Evolutionary conservation across 1,284 basidiomycete genomes (phyloP), one percentile per base, ranked within the genome.

Genomic region (Schizophyllum amplum): DNA sequence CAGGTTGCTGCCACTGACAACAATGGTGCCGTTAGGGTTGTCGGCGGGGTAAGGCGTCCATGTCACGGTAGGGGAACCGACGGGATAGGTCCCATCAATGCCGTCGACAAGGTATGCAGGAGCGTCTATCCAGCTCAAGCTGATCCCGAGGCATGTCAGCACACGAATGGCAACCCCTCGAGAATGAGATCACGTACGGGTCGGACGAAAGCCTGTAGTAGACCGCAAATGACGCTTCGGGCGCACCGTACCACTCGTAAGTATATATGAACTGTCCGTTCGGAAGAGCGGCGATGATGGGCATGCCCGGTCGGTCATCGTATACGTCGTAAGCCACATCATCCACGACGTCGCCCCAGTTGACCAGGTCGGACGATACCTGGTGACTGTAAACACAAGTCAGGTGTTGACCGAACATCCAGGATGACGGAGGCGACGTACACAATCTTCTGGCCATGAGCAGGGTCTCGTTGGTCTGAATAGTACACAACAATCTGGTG

Each of bases 401-500:
- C 26, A 48, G 23, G 24, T 17, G 7, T n/a, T 5, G 33, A 15
- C 20, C 1, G 11, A 13, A 33, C 6, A 6, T 33, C 27, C 27
- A 6, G n/a, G n/a, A n/a, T 33, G 21, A 15, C 17, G n/a, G 17
- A 5, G 42, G 51, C 54, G 20, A 54, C 60, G 13, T 58, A 60
- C 60, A 67, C 68, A 17, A 71, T 56, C 56, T 72, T 72, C 60
- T 72, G 70, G 4, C 69, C 69, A 57, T 71, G 65, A 11, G 25
- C 55, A 15, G 69, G 62, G 56, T 72, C 69, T 4, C 70, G 66
- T 58, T 72, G 70, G 57, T 72, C 71, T 5, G 69, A 71, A 63
- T 72, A 72, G 63, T 67, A 72, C 54, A 67, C 61, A 53, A 71
- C 64, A 22, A 72, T 61, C 60, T 69, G 64, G 55, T 64, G 61